phyloP scores from a whole-genome alignment of 1,139 yeast species.

The Kodamaea alishanica region DNA sequence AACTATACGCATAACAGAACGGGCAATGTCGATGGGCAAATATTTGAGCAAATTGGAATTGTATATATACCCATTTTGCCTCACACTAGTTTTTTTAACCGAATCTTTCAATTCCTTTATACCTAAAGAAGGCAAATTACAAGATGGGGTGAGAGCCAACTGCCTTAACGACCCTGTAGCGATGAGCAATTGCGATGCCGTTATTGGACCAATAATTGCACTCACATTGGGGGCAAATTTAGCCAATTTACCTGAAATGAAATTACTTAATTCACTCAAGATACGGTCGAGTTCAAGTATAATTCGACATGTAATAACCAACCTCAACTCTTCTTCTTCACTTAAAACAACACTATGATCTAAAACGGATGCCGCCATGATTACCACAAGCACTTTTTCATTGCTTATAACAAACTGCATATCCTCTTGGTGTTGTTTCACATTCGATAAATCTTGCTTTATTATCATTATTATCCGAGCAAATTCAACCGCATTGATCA shows the following conservation, averaged over 20 bases:
- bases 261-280: constrained; percentile 43
- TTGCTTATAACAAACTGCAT: constrained; percentile 45
- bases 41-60: constrained; percentile 49
- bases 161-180: constrained; percentile 69
- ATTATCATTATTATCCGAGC: constrained; percentile 51
- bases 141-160: constrained; percentile 70
- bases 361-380: constrained; percentile 58
- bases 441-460: constrained; percentile 45
- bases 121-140: constrained; percentile 81
- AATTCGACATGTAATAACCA: constrained; percentile 47
- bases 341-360: constrained; percentile 25
- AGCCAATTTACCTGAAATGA: constrained; percentile 55
- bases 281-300: constrained; percentile 46
- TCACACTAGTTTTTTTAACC: constrained; percentile 30
- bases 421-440: constrained; percentile 30
- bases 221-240: constrained; percentile 78
- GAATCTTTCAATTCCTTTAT: constrained; percentile 49
- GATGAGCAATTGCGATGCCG: constrained; percentile 72
- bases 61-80: constrained; percentile 66
- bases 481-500: constrained; percentile 64
- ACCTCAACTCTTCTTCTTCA: constrained; percentile 33
- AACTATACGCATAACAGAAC: constrained; percentile 72
- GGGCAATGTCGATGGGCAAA: constrained; percentile 56
- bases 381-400: constrained; percentile 67
- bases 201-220: constrained; percentile 65